Percentiles rank a stretch among this genome's conserved stretches.
These are phyloP conservation scores for Triangularia setosa DNA, from an alignment of 2,329 filamentous ascomycete genomes.

Conservation along the genomic window DNA sequence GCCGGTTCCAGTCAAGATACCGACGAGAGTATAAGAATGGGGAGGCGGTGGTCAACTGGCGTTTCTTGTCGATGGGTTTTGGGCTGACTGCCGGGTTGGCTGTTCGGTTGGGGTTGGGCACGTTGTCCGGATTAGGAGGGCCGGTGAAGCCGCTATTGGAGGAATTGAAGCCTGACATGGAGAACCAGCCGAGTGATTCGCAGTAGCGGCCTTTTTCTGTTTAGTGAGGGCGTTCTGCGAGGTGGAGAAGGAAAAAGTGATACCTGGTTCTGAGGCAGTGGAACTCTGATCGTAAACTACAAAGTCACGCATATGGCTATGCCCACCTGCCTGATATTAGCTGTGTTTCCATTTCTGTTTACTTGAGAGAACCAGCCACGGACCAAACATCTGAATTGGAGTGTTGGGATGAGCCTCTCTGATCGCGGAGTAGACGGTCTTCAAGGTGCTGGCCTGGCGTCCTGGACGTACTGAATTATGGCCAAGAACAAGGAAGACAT, in stretches of 20 bases:
- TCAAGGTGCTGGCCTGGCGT: conserved; percentile 41
- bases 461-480: conserved; percentile 56
- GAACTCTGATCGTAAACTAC: conserved; percentile 58
- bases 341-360: not conserved
- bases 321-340: conserved; percentile 36
- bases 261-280: conserved; percentile 57
- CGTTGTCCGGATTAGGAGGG: conserved; percentile 33
- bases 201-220: conserved; percentile 48
- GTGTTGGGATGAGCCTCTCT: conserved; percentile 51
- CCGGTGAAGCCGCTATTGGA: conserved; percentile 41
- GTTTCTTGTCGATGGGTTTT: conserved; percentile 39
- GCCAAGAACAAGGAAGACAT: conserved; percentile 60
- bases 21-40: conserved; percentile 51
- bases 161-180: conserved; percentile 56
- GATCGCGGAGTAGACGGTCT: conserved; percentile 53
- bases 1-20: conserved; percentile 65
- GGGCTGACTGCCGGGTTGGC: conserved; percentile 13
- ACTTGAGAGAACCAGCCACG: not conserved
- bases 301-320: conserved; percentile 63
- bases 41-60: conserved; percentile 34
- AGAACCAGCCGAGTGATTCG: conserved; percentile 64
- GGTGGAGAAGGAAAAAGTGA: not conserved
- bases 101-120: not conserved
- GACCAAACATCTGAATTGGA: conserved; percentile 61
- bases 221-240: no score